phyloP scores from a whole-genome alignment of 2,329 filamentous ascomycete genomes.

The Monilinia aucupariae region DNA sequence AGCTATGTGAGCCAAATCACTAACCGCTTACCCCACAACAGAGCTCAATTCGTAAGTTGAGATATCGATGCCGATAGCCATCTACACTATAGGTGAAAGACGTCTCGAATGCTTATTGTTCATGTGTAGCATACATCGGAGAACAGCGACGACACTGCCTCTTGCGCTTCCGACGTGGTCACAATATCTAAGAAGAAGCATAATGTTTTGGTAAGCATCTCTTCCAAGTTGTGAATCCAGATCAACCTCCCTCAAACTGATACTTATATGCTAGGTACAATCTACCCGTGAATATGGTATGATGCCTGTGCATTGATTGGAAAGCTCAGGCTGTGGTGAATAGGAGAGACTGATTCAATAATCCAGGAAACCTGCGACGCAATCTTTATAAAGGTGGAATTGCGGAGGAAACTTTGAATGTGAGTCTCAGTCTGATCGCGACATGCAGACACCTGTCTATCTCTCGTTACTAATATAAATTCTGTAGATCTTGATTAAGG shows the following conservation, averaged over 20 bases:
- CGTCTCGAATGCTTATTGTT: constrained; percentile 4
- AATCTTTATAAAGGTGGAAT: constrained; percentile 48
- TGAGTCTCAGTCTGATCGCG: constrained; percentile 24
- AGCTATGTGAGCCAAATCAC: constrained; percentile 3
- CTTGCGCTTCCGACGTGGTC: constrained; percentile 39
- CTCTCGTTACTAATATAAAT: constrained; percentile 18
- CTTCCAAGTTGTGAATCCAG: constrained; percentile 1
- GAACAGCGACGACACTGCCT: constrained; percentile 35
- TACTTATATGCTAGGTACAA: constrained; percentile 25
- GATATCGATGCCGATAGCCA: not conserved
- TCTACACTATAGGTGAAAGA: not conserved
- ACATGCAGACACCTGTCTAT: not conserved
- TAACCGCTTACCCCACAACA: constrained; percentile 28
- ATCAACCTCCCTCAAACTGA: not conserved
- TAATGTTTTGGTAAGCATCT: constrained; percentile 47
- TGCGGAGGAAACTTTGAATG: constrained; percentile 41
- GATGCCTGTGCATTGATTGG: constrained; percentile 19
- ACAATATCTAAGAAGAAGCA: constrained; percentile 58
- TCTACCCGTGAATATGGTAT: constrained; percentile 51
- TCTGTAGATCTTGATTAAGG: constrained; percentile 29
- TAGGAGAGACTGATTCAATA: constrained; percentile 18
- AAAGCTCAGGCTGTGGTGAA: not conserved
- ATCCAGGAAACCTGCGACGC: constrained; percentile 38
- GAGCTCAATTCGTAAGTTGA: constrained; percentile 44
- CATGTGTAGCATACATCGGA: constrained; percentile 38